Conservation (phyloP, 2,329 filamentous ascomycete genomes). For the Lomentospora prolificans region DNA sequence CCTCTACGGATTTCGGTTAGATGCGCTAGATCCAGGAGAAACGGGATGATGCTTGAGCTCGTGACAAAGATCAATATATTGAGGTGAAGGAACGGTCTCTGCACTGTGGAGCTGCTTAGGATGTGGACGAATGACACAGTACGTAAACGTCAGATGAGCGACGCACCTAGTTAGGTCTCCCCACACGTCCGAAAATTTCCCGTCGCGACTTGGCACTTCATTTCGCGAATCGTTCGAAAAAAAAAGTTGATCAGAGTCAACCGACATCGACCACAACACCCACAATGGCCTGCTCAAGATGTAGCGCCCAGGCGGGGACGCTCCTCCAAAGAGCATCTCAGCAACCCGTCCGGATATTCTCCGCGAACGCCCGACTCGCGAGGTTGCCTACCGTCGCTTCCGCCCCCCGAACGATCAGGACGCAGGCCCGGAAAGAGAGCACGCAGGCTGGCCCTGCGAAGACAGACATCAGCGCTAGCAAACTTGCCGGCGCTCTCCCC, state of each 20-base stretch:
- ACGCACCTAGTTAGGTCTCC: not conserved
- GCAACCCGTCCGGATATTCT: not conserved
- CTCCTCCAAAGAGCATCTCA: not conserved
- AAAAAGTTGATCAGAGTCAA: not conserved
- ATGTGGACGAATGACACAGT: not conserved
- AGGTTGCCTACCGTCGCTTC: not conserved
- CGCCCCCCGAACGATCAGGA: not conserved
- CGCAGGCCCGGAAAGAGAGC: not conserved
- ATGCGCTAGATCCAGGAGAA: not conserved
- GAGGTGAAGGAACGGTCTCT: not conserved
- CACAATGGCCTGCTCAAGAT: conserved; percentile 6
- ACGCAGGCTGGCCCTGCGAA: not conserved
- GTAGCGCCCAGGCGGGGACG: conserved; percentile 4
- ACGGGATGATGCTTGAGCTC: not conserved
- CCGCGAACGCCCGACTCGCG: not conserved
- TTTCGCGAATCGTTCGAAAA: not conserved
- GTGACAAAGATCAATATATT: not conserved
- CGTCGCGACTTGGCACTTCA: not conserved
- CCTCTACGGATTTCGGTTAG: not conserved
- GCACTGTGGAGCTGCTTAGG: not conserved
- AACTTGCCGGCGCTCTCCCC: not conserved
- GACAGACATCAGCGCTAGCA: not conserved
- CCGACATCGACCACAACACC: not conserved
- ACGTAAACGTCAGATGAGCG: not conserved
- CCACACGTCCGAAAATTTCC: not conserved